These are phyloP conservation scores for Tetraselmis striata DNA, from an alignment of 139 green algal genomes.

Conservation along the genomic window DNA sequence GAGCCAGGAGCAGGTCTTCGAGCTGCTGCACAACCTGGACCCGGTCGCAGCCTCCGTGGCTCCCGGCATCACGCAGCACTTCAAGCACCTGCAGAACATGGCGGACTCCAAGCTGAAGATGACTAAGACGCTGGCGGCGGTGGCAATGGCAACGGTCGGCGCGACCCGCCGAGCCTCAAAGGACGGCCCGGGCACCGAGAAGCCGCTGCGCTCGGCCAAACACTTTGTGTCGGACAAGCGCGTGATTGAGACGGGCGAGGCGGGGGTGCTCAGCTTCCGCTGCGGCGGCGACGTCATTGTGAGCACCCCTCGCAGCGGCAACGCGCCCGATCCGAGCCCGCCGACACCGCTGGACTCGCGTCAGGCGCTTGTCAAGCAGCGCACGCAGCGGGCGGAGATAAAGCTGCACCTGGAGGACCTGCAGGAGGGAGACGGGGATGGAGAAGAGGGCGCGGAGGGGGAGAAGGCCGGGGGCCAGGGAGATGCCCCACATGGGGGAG, in stretches of 20 bases:
- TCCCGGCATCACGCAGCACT: background rate
- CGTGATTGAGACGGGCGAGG: background rate
- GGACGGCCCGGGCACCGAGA: background rate
- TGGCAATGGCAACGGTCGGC: too few relatives aligned
- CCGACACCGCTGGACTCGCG: background rate
- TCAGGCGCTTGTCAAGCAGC: background rate
- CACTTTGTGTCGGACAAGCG: background rate
- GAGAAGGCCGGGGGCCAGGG: background rate
- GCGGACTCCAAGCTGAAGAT: background rate
- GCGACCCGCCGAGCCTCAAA: too few relatives aligned
- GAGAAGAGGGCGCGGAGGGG: background rate
- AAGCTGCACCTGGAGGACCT: background rate
- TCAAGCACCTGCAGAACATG: background rate
- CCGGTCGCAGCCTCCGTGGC: background rate
- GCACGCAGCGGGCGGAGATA: background rate
- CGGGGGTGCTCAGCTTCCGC: background rate
- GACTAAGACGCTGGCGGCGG: background rate
- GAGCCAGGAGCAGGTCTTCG: background rate
- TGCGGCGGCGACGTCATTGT: background rate
- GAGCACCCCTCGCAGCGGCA: background rate
- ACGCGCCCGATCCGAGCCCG: background rate
- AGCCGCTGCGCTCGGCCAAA: background rate
- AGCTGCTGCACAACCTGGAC: background rate
- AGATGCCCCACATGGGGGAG: background rate
- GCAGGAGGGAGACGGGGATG: background rate